These are phyloP conservation scores for Juncus effusus DNA, from an alignment of 176 grass and related monocot species.

Conservation along the genomic window DNA sequence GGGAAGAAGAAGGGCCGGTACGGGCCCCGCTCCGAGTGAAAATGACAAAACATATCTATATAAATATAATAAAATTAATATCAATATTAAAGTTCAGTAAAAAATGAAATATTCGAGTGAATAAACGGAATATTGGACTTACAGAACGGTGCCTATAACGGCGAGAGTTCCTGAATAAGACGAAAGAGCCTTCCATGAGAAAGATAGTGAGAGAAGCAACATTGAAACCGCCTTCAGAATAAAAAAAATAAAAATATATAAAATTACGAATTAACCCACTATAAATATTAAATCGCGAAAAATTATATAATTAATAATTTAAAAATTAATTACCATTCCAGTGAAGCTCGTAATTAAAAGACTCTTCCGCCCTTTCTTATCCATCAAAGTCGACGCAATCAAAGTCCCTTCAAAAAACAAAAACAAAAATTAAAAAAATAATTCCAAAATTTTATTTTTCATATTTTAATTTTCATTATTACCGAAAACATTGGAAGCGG, in stretches of 20 bases:
- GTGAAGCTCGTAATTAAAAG: constrained; percentile 93
- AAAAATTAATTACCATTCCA: constrained; percentile 73
- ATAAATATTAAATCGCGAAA: background rate
- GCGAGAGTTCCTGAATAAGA: constrained; percentile 93
- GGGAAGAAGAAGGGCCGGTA: constrained; percentile 94
- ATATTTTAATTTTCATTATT: constrained; percentile 22
- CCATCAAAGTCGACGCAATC: constrained; percentile 98
- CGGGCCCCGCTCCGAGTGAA: constrained; percentile 92
- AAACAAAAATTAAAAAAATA: background rate
- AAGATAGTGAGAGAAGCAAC: constrained; percentile 82
- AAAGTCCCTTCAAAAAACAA: constrained; percentile 51
- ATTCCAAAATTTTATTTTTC: too few species aligned
- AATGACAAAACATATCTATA: constrained; percentile 92
- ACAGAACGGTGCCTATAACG: constrained; percentile 86
- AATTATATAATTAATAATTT: constrained; percentile 9
- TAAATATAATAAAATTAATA: constrained; percentile 17
- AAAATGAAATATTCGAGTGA: background rate
- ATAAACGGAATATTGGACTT: constrained; percentile 35
- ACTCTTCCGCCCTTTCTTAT: constrained; percentile 92
- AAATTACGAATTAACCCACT: constrained; percentile 6
- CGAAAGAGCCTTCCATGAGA: constrained; percentile 79
- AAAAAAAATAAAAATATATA: constrained; percentile 1
- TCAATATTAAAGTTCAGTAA: constrained; percentile 17
- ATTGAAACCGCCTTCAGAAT: constrained; percentile 69
- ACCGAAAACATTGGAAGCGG: constrained; percentile 98